Conservation (phyloP, 73 alveolate genomes). For the Urostyla sp. region DNA sequence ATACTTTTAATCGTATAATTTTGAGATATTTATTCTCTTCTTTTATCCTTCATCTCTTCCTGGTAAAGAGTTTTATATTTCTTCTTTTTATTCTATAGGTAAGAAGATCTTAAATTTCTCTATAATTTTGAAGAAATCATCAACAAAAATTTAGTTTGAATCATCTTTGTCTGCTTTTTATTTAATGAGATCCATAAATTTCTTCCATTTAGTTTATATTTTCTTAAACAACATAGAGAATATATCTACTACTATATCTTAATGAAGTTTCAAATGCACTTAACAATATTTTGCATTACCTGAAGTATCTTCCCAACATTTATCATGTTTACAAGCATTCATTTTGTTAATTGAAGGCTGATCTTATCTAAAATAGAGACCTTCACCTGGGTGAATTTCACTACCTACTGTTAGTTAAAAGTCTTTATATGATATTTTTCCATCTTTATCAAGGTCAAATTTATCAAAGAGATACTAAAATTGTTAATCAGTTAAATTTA, state of each 20-base stretch:
- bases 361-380: slow-evolving; percentile 67
- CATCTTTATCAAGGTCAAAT: slow-evolving; percentile 68
- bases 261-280: slow-evolving; percentile 22
- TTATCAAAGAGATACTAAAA: slow-evolving; percentile 45
- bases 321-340: slow-evolving; percentile 33
- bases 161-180: slow-evolving; percentile 25
- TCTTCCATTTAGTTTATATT: slow-evolving; percentile 20
- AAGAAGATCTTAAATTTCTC: not conserved
- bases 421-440: slow-evolving; percentile 62
- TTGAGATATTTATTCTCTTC: slow-evolving; percentile 14
- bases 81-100: not conserved
- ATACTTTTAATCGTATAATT: slow-evolving; percentile 40
- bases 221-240: slow-evolving; percentile 9
- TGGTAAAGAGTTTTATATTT: slow-evolving; percentile 31
- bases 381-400: slow-evolving; percentile 68
- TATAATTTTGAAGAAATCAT: not conserved
- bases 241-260: slow-evolving; percentile 12
- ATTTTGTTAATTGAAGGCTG: slow-evolving; percentile 2
- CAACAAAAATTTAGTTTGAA: slow-evolving; percentile 1
- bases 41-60: slow-evolving; percentile 53
- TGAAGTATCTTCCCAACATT: slow-evolving; percentile 30
- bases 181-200: slow-evolving; percentile 16
- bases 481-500: slow-evolving; percentile 37
- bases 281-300: slow-evolving; percentile 8
- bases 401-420: slow-evolving; percentile 64